Percentiles rank a stretch among this genome's conserved stretches.
phyloP scores from a whole-genome alignment of 148 eudicot species.

The Rhododendron mucronatum region DNA sequence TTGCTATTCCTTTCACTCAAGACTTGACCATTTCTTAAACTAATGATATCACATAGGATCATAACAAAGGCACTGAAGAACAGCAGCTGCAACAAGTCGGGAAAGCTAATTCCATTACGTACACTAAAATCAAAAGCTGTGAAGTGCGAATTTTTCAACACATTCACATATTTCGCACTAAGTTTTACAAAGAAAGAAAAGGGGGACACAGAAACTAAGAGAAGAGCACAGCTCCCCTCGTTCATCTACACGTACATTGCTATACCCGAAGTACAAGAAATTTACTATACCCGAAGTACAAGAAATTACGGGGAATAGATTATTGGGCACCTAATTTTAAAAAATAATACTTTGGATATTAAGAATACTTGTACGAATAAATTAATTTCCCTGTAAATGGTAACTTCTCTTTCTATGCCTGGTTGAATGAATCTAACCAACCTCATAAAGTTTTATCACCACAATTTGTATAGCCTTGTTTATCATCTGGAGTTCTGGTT shows the following conservation, averaged over 20 bases:
- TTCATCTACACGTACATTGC: neutral
- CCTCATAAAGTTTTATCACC: neutral
- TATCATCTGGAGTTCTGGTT: conserved; percentile 51
- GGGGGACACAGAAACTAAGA: neutral
- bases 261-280: neutral
- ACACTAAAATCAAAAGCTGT: neutral
- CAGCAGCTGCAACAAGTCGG: neutral
- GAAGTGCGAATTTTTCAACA: neutral
- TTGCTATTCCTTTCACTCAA: neutral
- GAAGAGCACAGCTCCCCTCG: neutral
- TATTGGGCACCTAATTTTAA: neutral
- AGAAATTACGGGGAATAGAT: neutral
- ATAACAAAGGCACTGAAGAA: neutral
- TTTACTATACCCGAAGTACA: neutral
- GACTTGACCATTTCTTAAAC: neutral
- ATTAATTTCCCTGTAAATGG: conserved; percentile 5
- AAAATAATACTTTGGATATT: neutral
- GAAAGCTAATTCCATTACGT: neutral
- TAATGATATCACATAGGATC: neutral
- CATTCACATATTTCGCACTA: neutral
- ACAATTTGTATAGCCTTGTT: neutral
- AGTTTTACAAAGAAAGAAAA: neutral
- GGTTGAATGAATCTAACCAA: neutral
- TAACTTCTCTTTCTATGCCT: neutral
- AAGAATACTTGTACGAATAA: neutral